phyloP scores from a whole-genome alignment of 768 basidiomycete genomes.

The Lactarius vividus region DNA sequence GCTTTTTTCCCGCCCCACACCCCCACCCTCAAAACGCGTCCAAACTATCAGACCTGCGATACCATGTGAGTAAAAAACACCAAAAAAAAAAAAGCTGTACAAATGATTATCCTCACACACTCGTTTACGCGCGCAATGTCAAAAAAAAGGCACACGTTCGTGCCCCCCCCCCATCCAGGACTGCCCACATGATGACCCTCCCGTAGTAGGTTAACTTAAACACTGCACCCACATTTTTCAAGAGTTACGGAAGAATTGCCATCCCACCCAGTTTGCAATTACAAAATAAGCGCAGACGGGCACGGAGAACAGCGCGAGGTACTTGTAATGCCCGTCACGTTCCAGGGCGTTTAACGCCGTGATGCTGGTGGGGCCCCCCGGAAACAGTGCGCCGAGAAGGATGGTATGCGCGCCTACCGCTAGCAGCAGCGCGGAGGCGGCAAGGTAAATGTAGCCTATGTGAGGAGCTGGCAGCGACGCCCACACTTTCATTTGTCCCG shows the following conservation, averaged over 20 bases:
- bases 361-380: neutral
- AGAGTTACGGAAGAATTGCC: conserved; percentile 92
- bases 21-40: neutral
- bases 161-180: neutral
- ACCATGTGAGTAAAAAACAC: neutral
- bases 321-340: conserved; percentile 86
- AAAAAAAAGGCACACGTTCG: neutral
- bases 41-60: neutral
- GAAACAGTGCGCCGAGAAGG: conserved; percentile 22
- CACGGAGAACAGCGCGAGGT: conserved; percentile 72
- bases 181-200: neutral
- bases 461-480: conserved; percentile 11
- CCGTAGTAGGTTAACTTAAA: no score
- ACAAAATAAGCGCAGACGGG: conserved; percentile 85
- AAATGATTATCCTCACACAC: neutral
- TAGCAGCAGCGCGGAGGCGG: conserved; percentile 18
- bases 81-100: conserved; percentile 10
- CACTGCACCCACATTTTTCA: no score
- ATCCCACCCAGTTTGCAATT: conserved; percentile 98
- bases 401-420: conserved; percentile 18
- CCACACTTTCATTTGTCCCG: neutral
- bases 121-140: conserved; percentile 17
- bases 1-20: neutral
- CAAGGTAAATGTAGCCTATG: conserved; percentile 19
- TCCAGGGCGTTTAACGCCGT: conserved; percentile 60